A percentile compares a stretch with the other conserved stretches of the same genome.
phyloP scores from a whole-genome alignment of 148 eudicot species.

The Chenopodium formosanum region DNA sequence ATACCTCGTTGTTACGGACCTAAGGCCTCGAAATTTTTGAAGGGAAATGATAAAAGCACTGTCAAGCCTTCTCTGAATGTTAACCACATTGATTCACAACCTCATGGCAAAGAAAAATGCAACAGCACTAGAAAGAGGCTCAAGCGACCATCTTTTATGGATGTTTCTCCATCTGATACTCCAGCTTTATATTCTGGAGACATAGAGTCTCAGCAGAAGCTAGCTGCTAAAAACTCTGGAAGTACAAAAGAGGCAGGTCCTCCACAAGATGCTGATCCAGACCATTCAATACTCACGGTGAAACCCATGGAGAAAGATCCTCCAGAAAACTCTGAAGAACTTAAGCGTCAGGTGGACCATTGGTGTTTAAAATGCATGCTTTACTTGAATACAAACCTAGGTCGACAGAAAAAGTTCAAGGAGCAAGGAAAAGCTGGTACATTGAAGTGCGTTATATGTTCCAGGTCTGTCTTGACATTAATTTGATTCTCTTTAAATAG shows the following conservation, averaged over 20 bases:
- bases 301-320: slow-evolving; percentile 42
- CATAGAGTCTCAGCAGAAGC: slow-evolving; percentile 15
- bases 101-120: slow-evolving; percentile 9
- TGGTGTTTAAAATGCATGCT: slow-evolving; percentile 46
- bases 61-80: neutral
- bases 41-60: neutral
- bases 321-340: slow-evolving; percentile 49
- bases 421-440: slow-evolving; percentile 52
- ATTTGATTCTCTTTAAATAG: neutral
- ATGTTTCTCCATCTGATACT: slow-evolving; percentile 5
- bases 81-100: slow-evolving; percentile 6
- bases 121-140: slow-evolving; percentile 22
- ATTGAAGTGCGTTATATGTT: slow-evolving; percentile 62
- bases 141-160: slow-evolving; percentile 28
- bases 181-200: slow-evolving; percentile 10
- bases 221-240: slow-evolving; percentile 14
- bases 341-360: slow-evolving; percentile 43
- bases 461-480: slow-evolving; percentile 54
- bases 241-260: slow-evolving; percentile 28
- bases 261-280: slow-evolving; percentile 28
- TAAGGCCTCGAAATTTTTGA: neutral
- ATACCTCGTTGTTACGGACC: slow-evolving; percentile 5
- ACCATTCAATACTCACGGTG: slow-evolving; percentile 26
- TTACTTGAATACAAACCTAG: slow-evolving; percentile 42
- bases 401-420: slow-evolving; percentile 33